These are phyloP conservation scores for Trichoderma gracile DNA, from an alignment of 2,329 filamentous ascomycete genomes.

Conservation along the genomic window DNA sequence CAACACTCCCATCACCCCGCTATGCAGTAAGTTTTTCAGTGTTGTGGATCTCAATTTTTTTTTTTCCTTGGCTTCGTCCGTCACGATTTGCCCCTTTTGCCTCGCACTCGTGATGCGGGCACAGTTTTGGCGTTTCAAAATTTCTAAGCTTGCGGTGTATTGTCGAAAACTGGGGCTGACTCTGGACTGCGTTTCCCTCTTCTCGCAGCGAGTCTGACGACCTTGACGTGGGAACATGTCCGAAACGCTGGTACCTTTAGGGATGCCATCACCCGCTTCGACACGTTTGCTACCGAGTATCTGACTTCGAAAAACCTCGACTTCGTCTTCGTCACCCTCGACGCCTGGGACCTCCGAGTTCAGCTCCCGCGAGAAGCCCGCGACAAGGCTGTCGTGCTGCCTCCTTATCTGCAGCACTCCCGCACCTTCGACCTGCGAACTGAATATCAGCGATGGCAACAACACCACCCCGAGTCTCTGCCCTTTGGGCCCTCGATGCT, in stretches of 20 bases:
- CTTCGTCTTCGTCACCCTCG: constrained; percentile 97
- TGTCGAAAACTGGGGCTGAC: constrained; percentile 26
- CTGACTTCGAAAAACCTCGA: constrained; percentile 88
- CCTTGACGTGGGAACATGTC: constrained; percentile 98
- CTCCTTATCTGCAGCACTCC: constrained; percentile 95
- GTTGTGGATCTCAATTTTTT: background rate
- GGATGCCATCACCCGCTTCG: constrained; percentile 93
- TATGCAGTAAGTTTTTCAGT: constrained; percentile 80
- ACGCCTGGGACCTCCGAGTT: constrained; percentile 97
- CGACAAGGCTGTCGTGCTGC: constrained; percentile 95
- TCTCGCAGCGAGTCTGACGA: constrained; percentile 83
- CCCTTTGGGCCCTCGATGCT: constrained; percentile 95
- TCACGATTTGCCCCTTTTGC: constrained; percentile 19
- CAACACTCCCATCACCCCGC: constrained; percentile 96
- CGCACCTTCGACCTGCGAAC: constrained; percentile 95
- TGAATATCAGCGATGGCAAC: constrained; percentile 98
- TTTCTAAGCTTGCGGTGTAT: constrained; percentile 22
- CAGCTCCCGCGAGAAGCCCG: constrained; percentile 96
- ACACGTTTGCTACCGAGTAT: constrained; percentile 89
- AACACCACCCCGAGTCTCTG: constrained; percentile 95
- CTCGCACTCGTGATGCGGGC: constrained; percentile 6
- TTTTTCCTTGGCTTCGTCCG: background rate
- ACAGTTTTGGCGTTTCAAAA: constrained; percentile 17
- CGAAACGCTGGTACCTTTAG: constrained; percentile 96
- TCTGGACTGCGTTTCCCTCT: constrained; percentile 29